Base-by-base conservation (phyloP, 1,284 basidiomycete species). In the Inonotus hispidus region DNA sequence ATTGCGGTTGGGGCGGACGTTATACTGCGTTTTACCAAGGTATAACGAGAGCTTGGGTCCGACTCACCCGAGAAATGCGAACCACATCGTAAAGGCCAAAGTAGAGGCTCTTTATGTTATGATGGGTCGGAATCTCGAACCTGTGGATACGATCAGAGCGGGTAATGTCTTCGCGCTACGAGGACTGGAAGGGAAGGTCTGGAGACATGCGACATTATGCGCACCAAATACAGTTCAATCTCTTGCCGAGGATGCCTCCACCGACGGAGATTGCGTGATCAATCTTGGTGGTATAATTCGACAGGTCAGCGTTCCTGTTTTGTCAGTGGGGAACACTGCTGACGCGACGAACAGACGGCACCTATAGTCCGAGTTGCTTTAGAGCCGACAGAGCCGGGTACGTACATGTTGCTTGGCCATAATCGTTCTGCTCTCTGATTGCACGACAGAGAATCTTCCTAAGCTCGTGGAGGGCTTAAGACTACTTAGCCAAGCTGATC, bases 341-440 rank as follows among this genome's bases (percentile, higher is more conserved):
- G 57, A 45, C 64, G 35, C 8, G 49, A 50, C 7, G 59, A 19
- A 0, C 63, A 94, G 92, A 80, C 81, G 16, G 83, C 91, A 2
- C 95, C 96, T 0, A 99, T 99, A 66, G 93, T 99, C 10, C 87
- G 96, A 58, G 93, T 99, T 16, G 96, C 97, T 0, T 75, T 99
- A 41, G 97, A 99, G 71, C 95, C 97, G 0, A 80, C 79, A 38
- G 82, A 86, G 56, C 93, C 96, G 10, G 74, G 79, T 79, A 60
- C 63, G 75, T 61, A 41, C 38, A 39, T 21, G 32, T 47, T 63
- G 32, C 3, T 32, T 41, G 13, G 14, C 37, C n/a, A 23, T 35
- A 7, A 43, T 6, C 19, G 41, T 43, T 35, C 19, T 29, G 19
- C 21, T n/a, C 37, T 29, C 57, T 57, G 43, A 52, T 32, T 52